Conservation (phyloP, 2,329 filamentous ascomycete species). For the Pseudocercospora musae region DNA sequence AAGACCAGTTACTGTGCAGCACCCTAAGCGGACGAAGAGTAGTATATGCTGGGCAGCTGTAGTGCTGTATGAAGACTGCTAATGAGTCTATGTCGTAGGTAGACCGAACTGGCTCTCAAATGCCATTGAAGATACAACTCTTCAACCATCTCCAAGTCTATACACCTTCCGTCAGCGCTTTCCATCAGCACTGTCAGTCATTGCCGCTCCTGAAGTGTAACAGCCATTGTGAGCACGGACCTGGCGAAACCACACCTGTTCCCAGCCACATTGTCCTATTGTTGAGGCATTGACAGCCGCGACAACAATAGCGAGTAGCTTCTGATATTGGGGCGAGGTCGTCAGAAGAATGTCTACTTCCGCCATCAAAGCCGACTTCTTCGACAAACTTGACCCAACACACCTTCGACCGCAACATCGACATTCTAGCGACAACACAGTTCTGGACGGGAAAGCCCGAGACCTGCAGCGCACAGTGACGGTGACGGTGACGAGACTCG, state of each 20-base stretch:
- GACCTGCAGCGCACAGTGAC: conserved; percentile 3
- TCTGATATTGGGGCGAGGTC: neutral
- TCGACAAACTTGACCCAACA: neutral
- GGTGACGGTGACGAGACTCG: conserved; percentile 1
- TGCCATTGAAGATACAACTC: too few species aligned
- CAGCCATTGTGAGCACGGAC: neutral
- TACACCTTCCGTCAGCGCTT: neutral
- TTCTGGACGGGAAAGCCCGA: neutral
- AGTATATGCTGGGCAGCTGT: neutral
- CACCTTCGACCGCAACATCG: neutral
- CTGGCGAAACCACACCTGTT: neutral
- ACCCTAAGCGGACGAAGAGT: neutral
- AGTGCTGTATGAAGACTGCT: neutral
- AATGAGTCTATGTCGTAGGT: neutral
- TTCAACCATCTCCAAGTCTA: neutral
- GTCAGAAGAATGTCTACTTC: neutral
- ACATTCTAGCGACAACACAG: neutral
- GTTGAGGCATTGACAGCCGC: neutral
- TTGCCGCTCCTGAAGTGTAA: neutral
- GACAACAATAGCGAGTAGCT: neutral
- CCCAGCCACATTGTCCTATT: neutral
- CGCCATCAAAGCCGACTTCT: neutral
- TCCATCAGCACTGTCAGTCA: neutral
- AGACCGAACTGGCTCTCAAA: neutral
- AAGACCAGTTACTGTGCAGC: neutral